Conservation (phyloP, 1,284 basidiomycete species). For the Ganoderma leucocontextum region DNA sequence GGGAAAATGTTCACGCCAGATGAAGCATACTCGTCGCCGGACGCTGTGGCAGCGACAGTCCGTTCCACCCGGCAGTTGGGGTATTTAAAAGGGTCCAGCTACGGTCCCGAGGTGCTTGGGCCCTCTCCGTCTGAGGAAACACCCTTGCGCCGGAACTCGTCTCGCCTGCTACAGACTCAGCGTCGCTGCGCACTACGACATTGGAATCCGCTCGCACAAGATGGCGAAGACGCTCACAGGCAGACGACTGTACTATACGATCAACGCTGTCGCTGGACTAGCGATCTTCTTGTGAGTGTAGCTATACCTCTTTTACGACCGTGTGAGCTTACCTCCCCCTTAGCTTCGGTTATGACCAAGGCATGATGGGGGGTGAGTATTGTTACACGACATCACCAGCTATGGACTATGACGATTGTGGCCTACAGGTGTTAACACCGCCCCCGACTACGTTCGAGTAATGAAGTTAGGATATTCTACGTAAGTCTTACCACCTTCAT, state of each 20-base stretch:
- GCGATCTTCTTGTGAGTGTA: conserved; percentile 56
- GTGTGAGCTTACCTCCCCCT: not conserved
- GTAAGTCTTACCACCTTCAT: conserved; percentile 32
- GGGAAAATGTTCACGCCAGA: conserved; percentile 22
- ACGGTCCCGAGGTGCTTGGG: not conserved
- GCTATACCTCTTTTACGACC: not conserved
- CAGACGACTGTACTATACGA: conserved; percentile 42
- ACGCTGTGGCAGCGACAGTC: conserved; percentile 10
- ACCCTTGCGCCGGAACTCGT: not conserved
- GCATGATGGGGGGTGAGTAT: conserved; percentile 56
- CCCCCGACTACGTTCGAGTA: conserved; percentile 54
- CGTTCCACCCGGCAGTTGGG: not conserved
- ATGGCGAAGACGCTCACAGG: conserved; percentile 34
- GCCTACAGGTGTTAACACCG: conserved; percentile 51
- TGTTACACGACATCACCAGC: not conserved
- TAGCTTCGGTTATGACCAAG: conserved; percentile 64
- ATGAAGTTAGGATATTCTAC: conserved; percentile 53
- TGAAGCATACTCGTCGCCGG: conserved; percentile 10
- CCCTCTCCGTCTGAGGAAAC: not conserved
- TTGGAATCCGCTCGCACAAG: conserved; percentile 9
- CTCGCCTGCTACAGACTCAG: not conserved
- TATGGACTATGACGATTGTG: not conserved
- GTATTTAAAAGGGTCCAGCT: not conserved
- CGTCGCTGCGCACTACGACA: not conserved
- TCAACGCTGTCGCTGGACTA: conserved; percentile 51